Evolutionary conservation across 371 early-diverging fungal genomes (phyloP), one percentile per base, ranked within the genome.

Genomic region (Funneliformis caledonium): DNA sequence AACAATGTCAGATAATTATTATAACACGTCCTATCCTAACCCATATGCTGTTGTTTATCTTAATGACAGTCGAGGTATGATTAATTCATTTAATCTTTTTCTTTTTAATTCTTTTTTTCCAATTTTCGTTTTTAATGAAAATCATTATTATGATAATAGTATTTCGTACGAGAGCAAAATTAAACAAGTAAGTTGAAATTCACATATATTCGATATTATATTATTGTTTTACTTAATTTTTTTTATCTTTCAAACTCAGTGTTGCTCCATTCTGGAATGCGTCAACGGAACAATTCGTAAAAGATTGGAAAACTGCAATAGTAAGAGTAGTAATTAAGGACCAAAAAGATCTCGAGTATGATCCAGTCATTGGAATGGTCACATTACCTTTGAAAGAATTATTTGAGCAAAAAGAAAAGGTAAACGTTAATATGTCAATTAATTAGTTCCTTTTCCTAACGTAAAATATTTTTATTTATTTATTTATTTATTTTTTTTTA

Each of bases 351-450:
- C 61, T 76, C 37, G 81, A 81, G 56, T 52, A 75, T 47, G 82
- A 82, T 70, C 82, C 82, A 2, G 82, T 82, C 12, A 72, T 82
- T 59, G 82, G 82, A 45, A 78, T 82, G n/a, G 73, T 62, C 14
- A 70, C 68, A 45, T 22, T 78, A 4, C 22, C 52, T n/a, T 12
- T 70, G n/a, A 70, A 68, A 47, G 61, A 59, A n/a, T 19, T 69
- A 37, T 61, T 82, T 50, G 52, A 50, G 69, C 45, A 62, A 11
- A 69, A 65, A 52, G 45, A 12, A 33, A 67, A 67, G 68, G 68
- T 76, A 42, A 37, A n/a, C 31, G n/a, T 14, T 26, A 19, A 31
- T 22, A 6, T 47, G 42, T 33, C 31, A 33, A 26, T 16, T 1
- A 5, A 45, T 72, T n/a, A 14, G 10, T 72, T 33, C 12, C 0